Evolutionary conservation across 805 yeast genomes (phyloP).

Genomic region (Metschnikowia similis): DNA sequence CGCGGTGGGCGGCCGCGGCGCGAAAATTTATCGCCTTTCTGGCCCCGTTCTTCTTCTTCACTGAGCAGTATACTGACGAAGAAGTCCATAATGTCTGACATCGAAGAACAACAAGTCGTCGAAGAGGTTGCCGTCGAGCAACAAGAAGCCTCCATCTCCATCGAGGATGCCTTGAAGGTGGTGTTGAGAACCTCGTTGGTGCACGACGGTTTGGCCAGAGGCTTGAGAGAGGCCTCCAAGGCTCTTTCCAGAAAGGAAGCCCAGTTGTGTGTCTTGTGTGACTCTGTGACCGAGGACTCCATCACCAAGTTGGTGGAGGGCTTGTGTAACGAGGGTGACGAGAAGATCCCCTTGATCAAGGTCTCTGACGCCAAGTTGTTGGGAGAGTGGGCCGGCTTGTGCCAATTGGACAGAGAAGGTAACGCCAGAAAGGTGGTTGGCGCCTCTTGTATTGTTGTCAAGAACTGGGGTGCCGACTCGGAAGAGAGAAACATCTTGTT

Average conservation of each 20-base stretch:
- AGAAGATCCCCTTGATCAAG: conserved; percentile 96
- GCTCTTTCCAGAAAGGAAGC: conserved; percentile 98
- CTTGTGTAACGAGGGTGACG: conserved; percentile 96
- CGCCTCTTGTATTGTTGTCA: conserved; percentile 98
- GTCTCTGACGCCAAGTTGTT: conserved; percentile 99
- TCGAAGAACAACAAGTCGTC: conserved; percentile 80
- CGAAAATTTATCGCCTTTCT: conserved; percentile 4
- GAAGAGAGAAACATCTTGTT: conserved; percentile 94
- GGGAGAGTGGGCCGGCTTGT: conserved; percentile 99
- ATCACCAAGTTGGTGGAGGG: conserved; percentile 98
- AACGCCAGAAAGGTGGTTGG: conserved; percentile 99
- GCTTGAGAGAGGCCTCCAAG: conserved; percentile 99
- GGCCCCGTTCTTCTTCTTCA: conserved; percentile 13
- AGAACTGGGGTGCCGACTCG: conserved; percentile 99
- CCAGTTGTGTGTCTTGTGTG: conserved; percentile 94
- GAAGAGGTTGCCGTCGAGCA: conserved; percentile 82
- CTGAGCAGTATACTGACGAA: conserved; percentile 54
- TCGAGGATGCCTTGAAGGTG: conserved; percentile 97
- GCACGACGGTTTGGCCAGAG: conserved; percentile 99
- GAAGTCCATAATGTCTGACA: conserved; percentile 89
- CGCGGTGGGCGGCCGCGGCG: not conserved
- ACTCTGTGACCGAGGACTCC: conserved; percentile 96
- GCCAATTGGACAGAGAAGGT: conserved; percentile 99
- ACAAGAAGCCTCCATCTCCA: conserved; percentile 85
- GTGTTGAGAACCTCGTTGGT: conserved; percentile 97